These are phyloP conservation scores for Colletotrichum limetticola DNA, from an alignment of 2,329 filamentous ascomycete species.

Conservation along the genomic window DNA sequence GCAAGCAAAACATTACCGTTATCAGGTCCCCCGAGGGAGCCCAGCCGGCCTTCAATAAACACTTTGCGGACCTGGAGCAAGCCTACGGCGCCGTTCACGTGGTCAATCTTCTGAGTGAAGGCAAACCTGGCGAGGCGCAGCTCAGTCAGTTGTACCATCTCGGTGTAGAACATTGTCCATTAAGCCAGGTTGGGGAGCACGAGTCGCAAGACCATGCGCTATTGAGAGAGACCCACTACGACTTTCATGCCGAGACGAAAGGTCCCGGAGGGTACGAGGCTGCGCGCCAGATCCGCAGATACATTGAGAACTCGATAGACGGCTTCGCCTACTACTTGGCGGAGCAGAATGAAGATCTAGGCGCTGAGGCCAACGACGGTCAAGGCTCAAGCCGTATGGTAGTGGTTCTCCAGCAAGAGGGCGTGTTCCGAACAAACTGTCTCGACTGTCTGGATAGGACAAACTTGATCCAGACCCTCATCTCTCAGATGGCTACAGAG, in stretches of 20 bases:
- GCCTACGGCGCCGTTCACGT: constrained; percentile 92
- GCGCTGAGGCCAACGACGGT: constrained; percentile 48
- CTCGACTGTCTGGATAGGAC: constrained; percentile 96
- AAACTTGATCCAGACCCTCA: constrained; percentile 94
- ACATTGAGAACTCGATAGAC: constrained; percentile 83
- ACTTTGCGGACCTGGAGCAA: constrained; percentile 87
- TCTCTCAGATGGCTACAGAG: constrained; percentile 93
- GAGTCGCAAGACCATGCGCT: constrained; percentile 76
- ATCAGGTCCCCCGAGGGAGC: constrained; percentile 91
- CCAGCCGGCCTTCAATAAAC: constrained; percentile 94
- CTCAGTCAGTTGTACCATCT: constrained; percentile 82
- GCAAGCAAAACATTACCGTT: constrained; percentile 93
- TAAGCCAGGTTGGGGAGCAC: constrained; percentile 70
- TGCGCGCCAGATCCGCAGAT: constrained; percentile 82
- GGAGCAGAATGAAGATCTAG: constrained; percentile 72
- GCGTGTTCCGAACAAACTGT: constrained; percentile 96
- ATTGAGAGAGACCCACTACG: constrained; percentile 86
- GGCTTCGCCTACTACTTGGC: constrained; percentile 93
- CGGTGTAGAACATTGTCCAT: constrained; percentile 78
- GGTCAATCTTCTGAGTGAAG: constrained; percentile 91
- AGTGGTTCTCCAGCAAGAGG: constrained; percentile 88
- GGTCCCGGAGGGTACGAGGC: constrained; percentile 89
- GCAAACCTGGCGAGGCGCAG: constrained; percentile 87
- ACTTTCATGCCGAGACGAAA: constrained; percentile 95
- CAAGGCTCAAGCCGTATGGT: constrained; percentile 61